phyloP scores from a whole-genome alignment of 108 stramenopile species.

The Nitzschia sp. region DNA sequence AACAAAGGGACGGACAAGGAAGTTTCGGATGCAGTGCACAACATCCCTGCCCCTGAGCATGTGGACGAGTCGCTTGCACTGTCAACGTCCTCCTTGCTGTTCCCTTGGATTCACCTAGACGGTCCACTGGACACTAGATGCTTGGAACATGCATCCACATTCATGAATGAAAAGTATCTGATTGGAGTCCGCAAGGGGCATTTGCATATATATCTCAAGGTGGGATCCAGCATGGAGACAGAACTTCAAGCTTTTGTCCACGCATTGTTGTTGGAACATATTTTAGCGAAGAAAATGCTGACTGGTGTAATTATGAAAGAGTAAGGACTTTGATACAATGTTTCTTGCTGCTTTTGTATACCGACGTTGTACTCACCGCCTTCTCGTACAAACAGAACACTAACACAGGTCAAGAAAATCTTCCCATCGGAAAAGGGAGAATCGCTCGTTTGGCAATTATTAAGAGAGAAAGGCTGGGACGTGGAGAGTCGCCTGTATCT shows the following conservation, averaged over 20 bases:
- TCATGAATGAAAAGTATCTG: slow-evolving; percentile 19
- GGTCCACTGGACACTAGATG: background rate
- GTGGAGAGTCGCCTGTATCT: slow-evolving; percentile 59
- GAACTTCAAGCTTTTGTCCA: slow-evolving; percentile 69
- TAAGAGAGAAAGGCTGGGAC: slow-evolving; percentile 67
- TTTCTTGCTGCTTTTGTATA: background rate
- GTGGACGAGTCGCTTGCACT: slow-evolving; percentile 36
- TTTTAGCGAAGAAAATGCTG: slow-evolving; percentile 7
- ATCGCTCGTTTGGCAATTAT: slow-evolving; percentile 15
- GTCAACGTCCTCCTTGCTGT: slow-evolving; percentile 32
- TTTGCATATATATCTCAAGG: slow-evolving; percentile 43
- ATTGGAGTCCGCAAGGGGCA: slow-evolving; percentile 10
- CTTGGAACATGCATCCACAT: slow-evolving; percentile 9
- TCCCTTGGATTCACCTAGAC: slow-evolving; percentile 22
- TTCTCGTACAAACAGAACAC: slow-evolving; percentile 8
- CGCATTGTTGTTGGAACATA: slow-evolving; percentile 43
- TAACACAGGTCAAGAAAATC: slow-evolving; percentile 10
- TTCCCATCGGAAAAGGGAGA: slow-evolving; percentile 7
- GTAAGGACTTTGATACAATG: background rate
- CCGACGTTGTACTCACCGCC: background rate
- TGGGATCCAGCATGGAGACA: slow-evolving; percentile 49
- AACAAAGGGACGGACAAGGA: slow-evolving; percentile 5
- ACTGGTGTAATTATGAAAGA: slow-evolving; percentile 3
- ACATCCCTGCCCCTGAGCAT: slow-evolving; percentile 16
- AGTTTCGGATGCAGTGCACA: slow-evolving; percentile 8